Base-by-base conservation (phyloP, 148 eudicot genomes). In the Arbutus unedo region DNA sequence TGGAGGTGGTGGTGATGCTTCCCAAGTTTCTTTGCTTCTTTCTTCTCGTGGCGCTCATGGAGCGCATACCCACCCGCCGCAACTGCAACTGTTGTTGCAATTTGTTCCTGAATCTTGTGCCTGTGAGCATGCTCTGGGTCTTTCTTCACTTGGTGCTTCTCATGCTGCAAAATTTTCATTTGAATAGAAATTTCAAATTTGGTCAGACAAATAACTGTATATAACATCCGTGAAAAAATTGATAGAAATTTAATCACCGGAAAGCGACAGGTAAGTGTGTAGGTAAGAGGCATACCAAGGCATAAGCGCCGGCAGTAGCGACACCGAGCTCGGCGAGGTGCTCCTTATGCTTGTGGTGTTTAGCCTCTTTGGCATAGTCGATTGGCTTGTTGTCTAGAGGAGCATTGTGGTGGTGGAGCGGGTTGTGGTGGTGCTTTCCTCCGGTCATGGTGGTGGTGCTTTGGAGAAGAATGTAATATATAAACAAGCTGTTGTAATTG, bases 21-120 rank as follows among this genome's bases (percentile, higher is more conserved):
- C 38, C 38, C 38, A 31, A 31, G 38, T 31, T 31, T 2, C 84
- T 86, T 89, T 7, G 90, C 88, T 78, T 90, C 91, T 82, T 91
- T 88, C 90, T 90, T 91, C 85, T 90, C 86, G 81, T 89, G 91
- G 70, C 86, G 91, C 85, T 91, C 92, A 25, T 90, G 92, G 76
- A 90, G 85, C 1, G 84, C 90, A 41, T 73, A 89, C 43, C 92
- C 94, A 59, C 89, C 90, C 0, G 92, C 77, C 10, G 89, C 92
- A 4, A 87, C 89, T 0, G 90, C 94, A 0, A 78, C 94, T 1
- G 86, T 88, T 0, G 88, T 89, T 0, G 94, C 92, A 0, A 91
- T 60, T 18, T 89, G 88, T 56, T 91, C 89, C 84, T 82, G 88
- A 14, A 90, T 48, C 81, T 87, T 89, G 88, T 91, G 90, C 86